Evolutionary conservation across 306 rosid genomes (phyloP), one percentile per base, ranked within the genome.

Genomic region (Comarum palustre): DNA sequence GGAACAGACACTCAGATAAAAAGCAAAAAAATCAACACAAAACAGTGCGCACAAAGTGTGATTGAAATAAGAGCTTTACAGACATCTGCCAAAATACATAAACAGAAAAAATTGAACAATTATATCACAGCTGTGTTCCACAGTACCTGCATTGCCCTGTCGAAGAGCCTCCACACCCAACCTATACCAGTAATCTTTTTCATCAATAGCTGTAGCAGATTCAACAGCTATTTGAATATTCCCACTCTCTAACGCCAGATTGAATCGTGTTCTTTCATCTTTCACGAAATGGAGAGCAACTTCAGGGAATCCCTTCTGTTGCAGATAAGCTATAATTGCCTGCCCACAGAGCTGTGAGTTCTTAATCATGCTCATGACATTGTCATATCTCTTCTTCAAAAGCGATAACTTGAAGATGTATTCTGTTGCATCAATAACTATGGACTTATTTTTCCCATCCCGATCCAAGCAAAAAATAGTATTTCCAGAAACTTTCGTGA

Each of bases 231-330:
- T 89, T 77, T 93, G 93, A 85, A 93, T 88, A 81, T 91, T 93
- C 61, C 98, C 98, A 83, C 98, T 93, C 84, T 90, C 97, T 66
- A 93, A 47, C 77, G 98, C 98, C 89, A 93, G 78, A 76, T 89
- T 93, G 81, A 93, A 93, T 73, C 97, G 78, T 47, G 87, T 89
- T 71, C 88, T 90, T 83, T 93, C 98, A 77, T 93, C 98, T 84
- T 89, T 88, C 81, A 90, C 98, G 82, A 93, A 90, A 85, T 93
- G 98, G 66, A 93, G 97, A 36, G 98, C 98, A 79, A 93, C 93
- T 68, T 93, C 98, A 1, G 98, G 98, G 72, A 87, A 93, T 42
- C 98, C 98, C 80, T 90, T 93, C 80, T 90, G 98, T 78, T 90
- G 98, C 80, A 93, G 90, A 83, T 93, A 93, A 66, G 96, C 92